Evolutionary conservation across 2,329 filamentous ascomycete genomes (phyloP), one percentile per base, ranked within the genome.

Genomic region (Aspergillus awamori): DNA sequence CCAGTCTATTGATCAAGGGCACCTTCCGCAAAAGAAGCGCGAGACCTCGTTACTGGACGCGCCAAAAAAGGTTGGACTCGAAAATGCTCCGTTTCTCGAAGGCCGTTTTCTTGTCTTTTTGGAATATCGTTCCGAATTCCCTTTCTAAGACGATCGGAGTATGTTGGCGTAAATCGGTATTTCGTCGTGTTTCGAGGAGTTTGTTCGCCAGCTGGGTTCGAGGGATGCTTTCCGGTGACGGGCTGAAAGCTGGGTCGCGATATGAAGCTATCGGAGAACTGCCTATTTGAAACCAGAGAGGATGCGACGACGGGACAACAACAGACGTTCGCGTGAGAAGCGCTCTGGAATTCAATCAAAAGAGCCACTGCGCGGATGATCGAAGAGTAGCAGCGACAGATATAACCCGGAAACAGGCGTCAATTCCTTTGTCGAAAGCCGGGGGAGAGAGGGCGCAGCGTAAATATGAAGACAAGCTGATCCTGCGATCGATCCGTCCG

Each of bases 401-500:
- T 24, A 39, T 45, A 59, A 33, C 20, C 56, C 4, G 20, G 54
- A 24, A 11, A 7, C 11, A 52, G 57, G 43, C 28, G 39, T 56
- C 63, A 68, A 68, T 68, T 64, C 57, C 60, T 63, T 61, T 57
- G 59, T 60, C 57, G 63, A 53, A 61, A 62, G 56, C 63, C 61
- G 60, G 39, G 33, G 53, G 54, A 38, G 58, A 47, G 47, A 51
- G 47, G n/a, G 47, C 47, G 58, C 60, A 58, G 39, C 26, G 45
- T 63, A 51, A 63, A 56, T 56, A 45, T 47, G 11, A 33, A 60
- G 45, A 57, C 62, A 65, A 65, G 61, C 63, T 66, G 63, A 65
- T 62, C 62, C 62, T 67, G 59, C 62, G 63, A 67, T 69, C 63
- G 64, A 67, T 66, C 60, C 60, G 63, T 60, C 61, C 59, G 63